Base-by-base conservation (phyloP, 805 yeast genomes). In the Priceomyces carsonii region DNA sequence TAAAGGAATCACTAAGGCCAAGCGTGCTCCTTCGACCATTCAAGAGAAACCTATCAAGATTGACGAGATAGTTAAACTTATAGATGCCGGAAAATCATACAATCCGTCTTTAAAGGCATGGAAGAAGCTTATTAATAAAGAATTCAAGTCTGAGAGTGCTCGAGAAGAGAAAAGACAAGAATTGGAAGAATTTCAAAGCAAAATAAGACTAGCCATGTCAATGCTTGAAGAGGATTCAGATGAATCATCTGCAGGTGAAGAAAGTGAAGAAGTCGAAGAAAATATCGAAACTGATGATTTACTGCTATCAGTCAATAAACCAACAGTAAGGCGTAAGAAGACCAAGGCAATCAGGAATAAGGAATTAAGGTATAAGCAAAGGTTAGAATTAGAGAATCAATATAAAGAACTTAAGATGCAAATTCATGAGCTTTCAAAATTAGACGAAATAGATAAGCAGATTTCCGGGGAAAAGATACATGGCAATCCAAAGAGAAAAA, bases 21-120 rank as follows among this genome's bases (percentile, higher is more conserved):
- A 74, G 3, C 57, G 24, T 7, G 66, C 60, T 3, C 91, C 93
- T 9, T 57, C 56, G 17, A 82, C 90, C 2, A 48, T 80, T 45
- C 67, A 59, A 30, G 58, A 63, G 20, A 65, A 64, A 3, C 82
- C 95, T 1, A 55, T 80, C n/a, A 49, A 50, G 26, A 75, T 86
- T 12, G 72, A 68, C 39, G 71, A 71, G n/a, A 50, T 45, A 9
- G 48, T 53, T 7, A 50, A 52, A 26, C 26, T 80, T 3, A 89
- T 95, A 8, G 82, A 82, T 49, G 93, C 82, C 2, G 98, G 98
- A 36, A 85, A 84, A 57, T 90, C 98, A 2, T 93, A 88, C 55
- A 93, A 93, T 55, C 99, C 99, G 17, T 74, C 91, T 8, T 68
- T 81, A 44, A 84, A 82, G 37, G 78, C 85, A 18, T 93, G 99